A percentile compares a stretch with the other conserved stretches of the same genome.
Evolutionary conservation across 225 moss, liverwort and hornwort genomes (phyloP).

Genomic region (Pseudoscleropodium purum): DNA sequence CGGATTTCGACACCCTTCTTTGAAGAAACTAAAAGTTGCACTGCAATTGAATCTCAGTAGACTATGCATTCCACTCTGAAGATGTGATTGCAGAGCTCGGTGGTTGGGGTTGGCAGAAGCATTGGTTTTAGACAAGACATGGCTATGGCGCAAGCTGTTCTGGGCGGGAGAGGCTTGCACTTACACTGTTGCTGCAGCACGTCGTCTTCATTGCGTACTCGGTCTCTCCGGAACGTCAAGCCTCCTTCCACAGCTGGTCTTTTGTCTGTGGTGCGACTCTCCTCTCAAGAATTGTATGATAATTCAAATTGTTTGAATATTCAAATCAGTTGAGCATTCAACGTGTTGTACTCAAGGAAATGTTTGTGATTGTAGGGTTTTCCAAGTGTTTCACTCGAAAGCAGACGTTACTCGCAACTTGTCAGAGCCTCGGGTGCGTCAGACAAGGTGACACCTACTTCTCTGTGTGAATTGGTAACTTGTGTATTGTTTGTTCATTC

Average conservation of each 20-base stretch:
- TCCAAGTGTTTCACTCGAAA: not conserved
- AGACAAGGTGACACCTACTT: slow-evolving; percentile 18
- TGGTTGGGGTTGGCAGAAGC: not conserved
- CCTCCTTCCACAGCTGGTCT: not conserved
- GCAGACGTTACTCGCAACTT: slow-evolving; percentile 1
- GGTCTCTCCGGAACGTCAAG: not conserved
- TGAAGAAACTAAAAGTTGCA: not conserved
- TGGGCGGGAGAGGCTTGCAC: slow-evolving; percentile 32
- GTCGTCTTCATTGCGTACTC: slow-evolving; percentile 4
- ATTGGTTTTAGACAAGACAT: not conserved
- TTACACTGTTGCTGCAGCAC: slow-evolving; percentile 7
- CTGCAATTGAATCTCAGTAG: not conserved
- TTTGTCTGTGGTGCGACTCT: slow-evolving; percentile 1
- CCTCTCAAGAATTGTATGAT: not conserved
- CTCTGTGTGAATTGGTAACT: not conserved
- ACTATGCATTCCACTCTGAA: not conserved
- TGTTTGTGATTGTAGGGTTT: slow-evolving; percentile 17
- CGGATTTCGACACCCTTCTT: not conserved
- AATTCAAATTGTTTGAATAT: not conserved
- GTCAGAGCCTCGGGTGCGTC: slow-evolving; percentile 19
- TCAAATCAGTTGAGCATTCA: not conserved
- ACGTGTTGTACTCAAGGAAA: not conserved
- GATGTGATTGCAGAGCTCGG: not conserved
- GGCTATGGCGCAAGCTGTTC: slow-evolving; percentile 38
- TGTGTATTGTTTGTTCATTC: not conserved